Evolutionary conservation across 2,329 filamentous ascomycete species (phyloP), one percentile per base, ranked within the genome.

Genomic region (Neofusicoccum umdonicola): DNA sequence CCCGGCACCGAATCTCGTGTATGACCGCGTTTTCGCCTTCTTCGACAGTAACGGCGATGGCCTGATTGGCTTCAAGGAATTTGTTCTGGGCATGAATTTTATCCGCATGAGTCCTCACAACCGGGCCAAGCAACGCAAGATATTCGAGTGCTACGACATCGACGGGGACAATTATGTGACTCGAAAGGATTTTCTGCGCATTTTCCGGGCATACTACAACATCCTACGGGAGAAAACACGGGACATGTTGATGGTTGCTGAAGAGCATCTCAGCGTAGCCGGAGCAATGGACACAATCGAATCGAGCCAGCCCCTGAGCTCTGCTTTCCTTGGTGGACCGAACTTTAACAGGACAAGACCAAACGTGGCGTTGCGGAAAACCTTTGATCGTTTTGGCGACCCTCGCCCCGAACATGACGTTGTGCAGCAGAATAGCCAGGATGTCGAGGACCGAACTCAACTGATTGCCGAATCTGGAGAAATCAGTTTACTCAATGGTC

Each of bases 1-100:
- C 63, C 87, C 90, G 11, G 85, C 90, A 0, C 92, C 94, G 1
- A 97, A 96, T 74, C 85, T 97, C 13, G 91, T 99, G 66, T 95
- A 96, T 73, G 94, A 99, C 75, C 90, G 95, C 69, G 95, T 97
- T 86, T 99, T 98, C 78, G 87, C 91, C 58, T 97, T 97, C 76
- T 99, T 97, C 76, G 95, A 99, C 77, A 91, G 89, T 37, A 94
- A 98, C 75, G 85, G 87, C 47, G 92, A 99, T 73, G 91, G 90
- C 22, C 81, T 96, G 7, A 97, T 99, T 71, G 91, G 91, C 7
- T 98, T 99, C 70, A 85, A 92, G 56, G 95, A 99, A 74, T 99
- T 97, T 72, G 80, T 98, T 27, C 87, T 90, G 65, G 95, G 92
- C 0, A 82, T 97, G 54, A 89, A 92, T 4, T 85, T 84, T 58